Conservation (phyloP, 257 asterid genomes). For the Jacaranda copaia region DNA sequence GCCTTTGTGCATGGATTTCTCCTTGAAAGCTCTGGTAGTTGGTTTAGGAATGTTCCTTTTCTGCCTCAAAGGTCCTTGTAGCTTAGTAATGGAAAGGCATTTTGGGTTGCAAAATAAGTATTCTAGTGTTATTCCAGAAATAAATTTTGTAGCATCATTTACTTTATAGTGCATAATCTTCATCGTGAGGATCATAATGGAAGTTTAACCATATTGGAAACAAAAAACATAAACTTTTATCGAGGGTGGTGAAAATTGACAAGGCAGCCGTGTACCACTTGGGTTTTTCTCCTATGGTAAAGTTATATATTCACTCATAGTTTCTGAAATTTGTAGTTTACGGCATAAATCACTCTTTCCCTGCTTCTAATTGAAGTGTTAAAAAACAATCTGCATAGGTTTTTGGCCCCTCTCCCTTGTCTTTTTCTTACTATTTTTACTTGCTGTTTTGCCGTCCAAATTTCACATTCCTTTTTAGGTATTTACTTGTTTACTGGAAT, state of each 20-base stretch:
- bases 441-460: background rate
- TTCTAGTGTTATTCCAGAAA: background rate
- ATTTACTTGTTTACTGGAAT: background rate
- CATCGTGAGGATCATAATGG: background rate
- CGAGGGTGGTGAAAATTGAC: slow-evolving; percentile 7
- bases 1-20: slow-evolving; percentile 23
- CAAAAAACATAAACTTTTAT: background rate
- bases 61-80: slow-evolving; percentile 2
- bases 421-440: background rate
- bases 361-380: background rate
- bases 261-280: slow-evolving; percentile 19
- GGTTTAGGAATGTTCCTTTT: background rate
- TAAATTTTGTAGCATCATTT: background rate
- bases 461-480: background rate
- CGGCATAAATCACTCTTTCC: background rate
- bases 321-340: background rate
- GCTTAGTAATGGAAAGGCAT: slow-evolving; percentile 23
- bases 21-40: slow-evolving; percentile 34
- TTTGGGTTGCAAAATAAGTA: background rate
- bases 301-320: background rate
- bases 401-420: background rate
- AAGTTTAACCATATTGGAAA: background rate
- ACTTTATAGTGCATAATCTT: background rate
- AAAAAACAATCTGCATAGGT: no score
- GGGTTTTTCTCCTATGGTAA: background rate